These are phyloP conservation scores for Aquilaria malaccensis DNA, from an alignment of 345 rosid species.

Conservation along the genomic window DNA sequence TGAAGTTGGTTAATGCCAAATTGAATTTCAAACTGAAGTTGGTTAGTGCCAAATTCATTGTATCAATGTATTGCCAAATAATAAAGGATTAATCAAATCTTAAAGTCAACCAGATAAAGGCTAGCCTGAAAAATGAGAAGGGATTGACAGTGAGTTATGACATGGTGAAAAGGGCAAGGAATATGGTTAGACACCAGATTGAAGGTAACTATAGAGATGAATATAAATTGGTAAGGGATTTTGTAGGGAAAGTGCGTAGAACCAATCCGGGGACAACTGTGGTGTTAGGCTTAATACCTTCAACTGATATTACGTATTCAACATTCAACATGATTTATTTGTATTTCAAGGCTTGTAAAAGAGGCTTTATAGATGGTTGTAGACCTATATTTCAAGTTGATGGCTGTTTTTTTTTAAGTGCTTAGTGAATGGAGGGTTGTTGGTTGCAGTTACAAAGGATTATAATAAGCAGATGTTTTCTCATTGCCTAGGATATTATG, in stretches of 20 bases:
- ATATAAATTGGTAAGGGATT: not conserved
- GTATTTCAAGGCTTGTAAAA: not conserved
- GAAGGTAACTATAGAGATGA: not conserved
- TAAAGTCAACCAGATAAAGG: too few relatives aligned
- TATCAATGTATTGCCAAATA: too few relatives aligned
- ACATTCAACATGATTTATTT: not conserved
- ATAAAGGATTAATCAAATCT: too few relatives aligned
- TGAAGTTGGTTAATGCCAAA: too few relatives aligned
- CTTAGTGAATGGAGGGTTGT: not conserved
- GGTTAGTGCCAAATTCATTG: too few relatives aligned
- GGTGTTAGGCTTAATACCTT: not conserved
- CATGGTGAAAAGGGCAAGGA: not conserved
- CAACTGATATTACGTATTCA: not conserved
- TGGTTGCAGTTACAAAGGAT: not conserved
- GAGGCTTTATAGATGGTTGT: not conserved
- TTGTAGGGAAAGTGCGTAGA: too few relatives aligned
- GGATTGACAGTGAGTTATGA: too few relatives aligned
- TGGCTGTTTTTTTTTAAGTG: not conserved
- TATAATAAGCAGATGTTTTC: constrained; percentile 5
- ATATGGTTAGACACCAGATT: not conserved
- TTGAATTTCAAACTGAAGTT: too few relatives aligned
- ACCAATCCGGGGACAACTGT: not conserved
- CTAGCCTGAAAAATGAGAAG: not conserved
- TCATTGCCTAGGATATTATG: not conserved
- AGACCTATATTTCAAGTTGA: not conserved